Conservation (phyloP, 164 flowering plant species). For the Vitis cinerea region DNA sequence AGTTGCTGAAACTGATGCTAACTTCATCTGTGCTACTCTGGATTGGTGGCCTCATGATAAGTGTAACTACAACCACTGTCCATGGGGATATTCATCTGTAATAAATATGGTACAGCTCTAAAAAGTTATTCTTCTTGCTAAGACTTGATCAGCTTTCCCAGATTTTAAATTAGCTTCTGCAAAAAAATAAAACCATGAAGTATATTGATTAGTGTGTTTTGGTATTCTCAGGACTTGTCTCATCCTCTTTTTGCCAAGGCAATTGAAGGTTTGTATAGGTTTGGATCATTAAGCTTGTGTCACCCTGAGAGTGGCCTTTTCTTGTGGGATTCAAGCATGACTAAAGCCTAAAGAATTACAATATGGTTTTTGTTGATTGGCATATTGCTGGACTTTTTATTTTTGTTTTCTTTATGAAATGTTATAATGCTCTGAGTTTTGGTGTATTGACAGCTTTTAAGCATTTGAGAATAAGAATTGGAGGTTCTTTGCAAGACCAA, state of each 20-base stretch:
- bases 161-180: not conserved
- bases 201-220: not conserved
- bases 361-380: not conserved
- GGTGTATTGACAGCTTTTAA: conserved; percentile 57
- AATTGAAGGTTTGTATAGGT: conserved; percentile 59
- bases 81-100: conserved; percentile 71
- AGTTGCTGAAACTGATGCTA: conserved; percentile 56
- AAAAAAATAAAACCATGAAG: not conserved
- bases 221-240: conserved; percentile 57
- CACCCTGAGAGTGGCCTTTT: not conserved
- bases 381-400: not conserved
- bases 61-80: conserved; percentile 78
- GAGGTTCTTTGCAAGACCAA: conserved; percentile 85
- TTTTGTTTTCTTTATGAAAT: not conserved
- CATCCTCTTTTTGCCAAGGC: conserved; percentile 71
- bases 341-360: no score
- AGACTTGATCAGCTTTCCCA: not conserved
- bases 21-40: conserved; percentile 86
- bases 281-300: not conserved
- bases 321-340: not conserved
- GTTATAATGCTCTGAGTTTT: not conserved
- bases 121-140: not conserved
- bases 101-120: conserved; percentile 52
- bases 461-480: conserved; percentile 74
- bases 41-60: conserved; percentile 98